Conservation (phyloP, 2,329 filamentous ascomycete species). For the Aspergillus pseudonomiae region DNA sequence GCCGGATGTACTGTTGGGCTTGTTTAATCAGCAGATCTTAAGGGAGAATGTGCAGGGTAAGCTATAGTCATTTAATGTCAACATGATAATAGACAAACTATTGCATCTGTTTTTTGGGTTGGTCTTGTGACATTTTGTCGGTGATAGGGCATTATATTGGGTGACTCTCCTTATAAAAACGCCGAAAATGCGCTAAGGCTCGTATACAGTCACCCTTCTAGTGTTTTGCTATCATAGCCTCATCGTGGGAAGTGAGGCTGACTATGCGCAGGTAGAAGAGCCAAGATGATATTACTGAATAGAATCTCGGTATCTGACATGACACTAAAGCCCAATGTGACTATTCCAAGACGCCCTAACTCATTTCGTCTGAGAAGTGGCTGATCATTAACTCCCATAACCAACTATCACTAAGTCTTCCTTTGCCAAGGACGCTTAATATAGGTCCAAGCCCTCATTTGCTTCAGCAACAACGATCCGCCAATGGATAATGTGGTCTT, state of each 20-base stretch:
- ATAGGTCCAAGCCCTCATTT: not conserved
- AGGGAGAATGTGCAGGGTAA: not conserved
- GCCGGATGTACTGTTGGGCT: not conserved
- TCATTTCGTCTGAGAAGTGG: not conserved
- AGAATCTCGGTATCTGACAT: no score
- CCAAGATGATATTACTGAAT: no score
- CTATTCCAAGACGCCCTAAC: not conserved
- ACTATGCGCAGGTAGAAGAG: no score
- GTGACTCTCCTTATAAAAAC: no score
- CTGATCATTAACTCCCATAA: not conserved
- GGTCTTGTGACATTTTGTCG: no score
- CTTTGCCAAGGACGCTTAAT: not conserved
- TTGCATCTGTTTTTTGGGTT: not conserved
- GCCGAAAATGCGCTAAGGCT: no score
- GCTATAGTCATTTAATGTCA: not conserved
- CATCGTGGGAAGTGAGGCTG: no score
- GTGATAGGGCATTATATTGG: no score
- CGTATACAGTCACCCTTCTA: no score
- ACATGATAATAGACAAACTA: not conserved
- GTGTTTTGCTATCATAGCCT: no score
- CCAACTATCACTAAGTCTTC: not conserved
- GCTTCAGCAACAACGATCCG: not conserved
- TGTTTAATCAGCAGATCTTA: not conserved
- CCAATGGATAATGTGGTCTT: not conserved
- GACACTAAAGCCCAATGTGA: no score